Conservation (phyloP, 2,329 filamentous ascomycete species). For the Tetracladium maxilliforme region DNA sequence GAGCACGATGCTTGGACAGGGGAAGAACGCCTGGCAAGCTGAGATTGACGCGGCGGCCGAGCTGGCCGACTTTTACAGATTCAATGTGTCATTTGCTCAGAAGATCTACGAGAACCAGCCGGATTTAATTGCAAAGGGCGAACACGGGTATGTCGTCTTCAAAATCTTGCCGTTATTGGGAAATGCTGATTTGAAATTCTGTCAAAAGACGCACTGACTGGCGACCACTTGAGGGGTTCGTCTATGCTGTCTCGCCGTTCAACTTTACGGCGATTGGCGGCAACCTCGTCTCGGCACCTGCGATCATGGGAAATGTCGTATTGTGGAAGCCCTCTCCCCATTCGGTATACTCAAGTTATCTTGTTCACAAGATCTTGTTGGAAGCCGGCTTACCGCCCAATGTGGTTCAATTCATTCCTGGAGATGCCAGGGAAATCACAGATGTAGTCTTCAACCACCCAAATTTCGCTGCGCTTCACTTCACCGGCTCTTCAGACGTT, state of each 20-base stretch:
- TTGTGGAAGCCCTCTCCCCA: slow-evolving; percentile 93
- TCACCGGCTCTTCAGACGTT: slow-evolving; percentile 82
- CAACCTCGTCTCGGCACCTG: slow-evolving; percentile 71
- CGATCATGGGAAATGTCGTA: slow-evolving; percentile 85
- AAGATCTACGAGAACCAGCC: slow-evolving; percentile 84
- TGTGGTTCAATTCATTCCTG: slow-evolving; percentile 88
- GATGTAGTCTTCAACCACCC: slow-evolving; percentile 60
- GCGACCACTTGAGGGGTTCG: slow-evolving; percentile 82
- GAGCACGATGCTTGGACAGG: slow-evolving; percentile 87
- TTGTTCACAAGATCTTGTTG: slow-evolving; percentile 78
- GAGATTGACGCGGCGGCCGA: slow-evolving; percentile 95
- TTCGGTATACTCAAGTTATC: slow-evolving; percentile 80
- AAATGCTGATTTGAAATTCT: slow-evolving; percentile 33
- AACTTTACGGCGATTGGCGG: slow-evolving; percentile 95
- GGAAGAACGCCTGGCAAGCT: slow-evolving; percentile 98
- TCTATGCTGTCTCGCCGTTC: slow-evolving; percentile 88
- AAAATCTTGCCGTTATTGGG: slow-evolving; percentile 77
- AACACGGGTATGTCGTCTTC: slow-evolving; percentile 25
- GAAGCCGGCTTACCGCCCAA: slow-evolving; percentile 82
- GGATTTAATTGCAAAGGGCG: slow-evolving; percentile 12
- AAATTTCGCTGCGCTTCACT: slow-evolving; percentile 84
- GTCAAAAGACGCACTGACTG: slow-evolving; percentile 54
- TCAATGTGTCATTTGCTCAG: slow-evolving; percentile 88
- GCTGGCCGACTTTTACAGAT: slow-evolving; percentile 81
- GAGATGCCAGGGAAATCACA: slow-evolving; percentile 74